These are phyloP conservation scores for Claviceps pazoutovae DNA, from an alignment of 2,329 filamentous ascomycete species.

Conservation along the genomic window DNA sequence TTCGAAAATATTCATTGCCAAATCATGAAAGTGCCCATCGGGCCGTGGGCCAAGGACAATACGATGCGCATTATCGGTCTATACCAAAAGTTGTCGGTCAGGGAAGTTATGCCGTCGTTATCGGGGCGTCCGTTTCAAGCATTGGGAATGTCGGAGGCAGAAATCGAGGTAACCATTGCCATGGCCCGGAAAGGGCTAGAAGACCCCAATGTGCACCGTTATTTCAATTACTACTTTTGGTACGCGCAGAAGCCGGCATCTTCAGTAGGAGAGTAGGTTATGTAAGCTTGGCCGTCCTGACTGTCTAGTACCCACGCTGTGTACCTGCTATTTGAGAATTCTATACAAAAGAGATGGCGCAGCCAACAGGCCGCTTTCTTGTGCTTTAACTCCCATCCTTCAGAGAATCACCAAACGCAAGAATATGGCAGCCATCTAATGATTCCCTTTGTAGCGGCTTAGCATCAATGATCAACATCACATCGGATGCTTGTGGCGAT, in stretches of 20 bases:
- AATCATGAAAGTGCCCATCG: constrained; percentile 24
- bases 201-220: constrained; percentile 19
- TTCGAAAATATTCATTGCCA: constrained; percentile 16
- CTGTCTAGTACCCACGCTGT: no score
- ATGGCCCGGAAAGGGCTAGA: constrained; percentile 13
- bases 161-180: constrained; percentile 17
- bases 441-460: no score
- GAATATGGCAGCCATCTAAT: no score
- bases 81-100: constrained; percentile 23
- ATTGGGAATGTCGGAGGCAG: constrained; percentile 13
- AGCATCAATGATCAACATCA: no score
- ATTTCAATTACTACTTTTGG: constrained; percentile 22
- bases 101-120: constrained; percentile 23
- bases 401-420: no score
- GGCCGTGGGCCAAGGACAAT: constrained; percentile 20
- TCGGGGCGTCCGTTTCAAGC: constrained; percentile 20
- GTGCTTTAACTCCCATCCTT: no score
- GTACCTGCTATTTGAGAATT: no score
- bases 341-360: no score
- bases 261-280: background rate
- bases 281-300: background rate
- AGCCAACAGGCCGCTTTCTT: no score
- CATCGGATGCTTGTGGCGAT: no score
- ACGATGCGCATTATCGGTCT: constrained; percentile 23
- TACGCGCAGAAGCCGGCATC: constrained; percentile 21